Conservation (phyloP, 1,284 basidiomycete genomes). For the Ceratobasidium sp. region DNA sequence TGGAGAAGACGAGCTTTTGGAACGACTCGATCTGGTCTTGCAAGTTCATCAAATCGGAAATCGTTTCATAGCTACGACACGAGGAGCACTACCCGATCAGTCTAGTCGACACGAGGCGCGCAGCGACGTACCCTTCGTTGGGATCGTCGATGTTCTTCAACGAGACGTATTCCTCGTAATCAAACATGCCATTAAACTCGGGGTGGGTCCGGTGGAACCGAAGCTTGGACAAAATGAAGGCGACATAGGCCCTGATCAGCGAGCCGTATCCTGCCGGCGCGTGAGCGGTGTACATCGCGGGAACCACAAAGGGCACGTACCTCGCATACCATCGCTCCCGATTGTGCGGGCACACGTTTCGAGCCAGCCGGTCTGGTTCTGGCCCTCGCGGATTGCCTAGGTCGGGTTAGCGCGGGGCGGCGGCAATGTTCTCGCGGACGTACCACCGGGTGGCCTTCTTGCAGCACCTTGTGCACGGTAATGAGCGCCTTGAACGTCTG, state of each 20-base stretch:
- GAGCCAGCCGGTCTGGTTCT: conserved; percentile 95
- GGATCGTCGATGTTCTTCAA: conserved; percentile 97
- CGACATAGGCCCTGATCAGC: conserved; percentile 92
- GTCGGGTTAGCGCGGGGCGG: conserved; percentile 13
- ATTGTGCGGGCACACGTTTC: conserved; percentile 94
- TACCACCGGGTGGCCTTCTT: conserved; percentile 94
- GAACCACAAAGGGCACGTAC: conserved; percentile 57
- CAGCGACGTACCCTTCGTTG: conserved; percentile 85
- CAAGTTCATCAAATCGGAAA: conserved; percentile 92
- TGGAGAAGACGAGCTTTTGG: conserved; percentile 94
- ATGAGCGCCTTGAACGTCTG: conserved; percentile 97
- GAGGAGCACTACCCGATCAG: conserved; percentile 43
- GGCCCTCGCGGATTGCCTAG: conserved; percentile 93
- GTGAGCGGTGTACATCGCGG: conserved; percentile 13
- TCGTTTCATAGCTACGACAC: conserved; percentile 87
- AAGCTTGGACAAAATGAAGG: conserved; percentile 93
- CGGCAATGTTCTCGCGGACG: conserved; percentile 53
- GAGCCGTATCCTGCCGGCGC: conserved; percentile 79
- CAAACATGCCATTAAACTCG: conserved; percentile 96
- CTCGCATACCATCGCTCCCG: conserved; percentile 79
- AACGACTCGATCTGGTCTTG: conserved; percentile 98
- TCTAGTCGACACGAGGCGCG: conserved; percentile 20
- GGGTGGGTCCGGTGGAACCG: conserved; percentile 92
- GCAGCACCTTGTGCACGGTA: conserved; percentile 93
- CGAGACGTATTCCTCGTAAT: conserved; percentile 97